Percentiles rank a stretch among this genome's conserved stretches.
phyloP scores from a whole-genome alignment of 2,329 filamentous ascomycete species.

The Torrubiellomyces zombiae region DNA sequence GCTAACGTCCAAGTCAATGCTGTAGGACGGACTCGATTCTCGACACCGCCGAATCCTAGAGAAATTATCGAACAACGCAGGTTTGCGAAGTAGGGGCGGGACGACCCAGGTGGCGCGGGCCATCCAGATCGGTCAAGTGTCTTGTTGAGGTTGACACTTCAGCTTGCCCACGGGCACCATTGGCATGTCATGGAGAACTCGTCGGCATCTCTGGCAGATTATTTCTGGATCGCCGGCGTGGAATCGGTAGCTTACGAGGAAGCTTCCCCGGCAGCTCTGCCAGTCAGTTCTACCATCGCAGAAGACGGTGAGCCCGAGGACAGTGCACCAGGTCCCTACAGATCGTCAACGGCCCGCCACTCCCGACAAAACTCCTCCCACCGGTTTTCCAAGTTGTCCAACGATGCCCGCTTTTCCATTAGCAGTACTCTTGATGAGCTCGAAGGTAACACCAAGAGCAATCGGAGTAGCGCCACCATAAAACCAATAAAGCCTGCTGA shows the following conservation, averaged over 20 bases:
- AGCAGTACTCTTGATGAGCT: conserved; percentile 38
- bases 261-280: conserved; percentile 17
- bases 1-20: no score
- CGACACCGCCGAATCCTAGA: no score
- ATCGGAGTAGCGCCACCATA: conserved; percentile 50
- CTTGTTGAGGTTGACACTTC: no score
- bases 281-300: conserved; percentile 41
- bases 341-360: conserved; percentile 28
- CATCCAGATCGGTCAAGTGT: no score
- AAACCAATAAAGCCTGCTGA: conserved; percentile 22
- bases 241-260: conserved; percentile 51
- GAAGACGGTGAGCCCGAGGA: conserved; percentile 44
- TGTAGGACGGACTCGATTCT: no score
- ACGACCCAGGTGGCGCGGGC: no score
- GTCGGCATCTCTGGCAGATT: conserved; percentile 52
- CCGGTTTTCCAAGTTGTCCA: conserved; percentile 36
- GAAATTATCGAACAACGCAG: no score
- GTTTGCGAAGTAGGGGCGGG: no score
- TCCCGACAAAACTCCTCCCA: conserved; percentile 45
- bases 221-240: conserved; percentile 61
- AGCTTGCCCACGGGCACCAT: conserved; percentile 10
- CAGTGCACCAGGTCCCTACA: conserved; percentile 14
- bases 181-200: conserved; percentile 42
- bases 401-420: conserved; percentile 34
- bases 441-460: conserved; percentile 42